Evolutionary conservation across 495 filamentous ascomycete species (phyloP).

Genomic region (Hypoxylon intermedium): DNA sequence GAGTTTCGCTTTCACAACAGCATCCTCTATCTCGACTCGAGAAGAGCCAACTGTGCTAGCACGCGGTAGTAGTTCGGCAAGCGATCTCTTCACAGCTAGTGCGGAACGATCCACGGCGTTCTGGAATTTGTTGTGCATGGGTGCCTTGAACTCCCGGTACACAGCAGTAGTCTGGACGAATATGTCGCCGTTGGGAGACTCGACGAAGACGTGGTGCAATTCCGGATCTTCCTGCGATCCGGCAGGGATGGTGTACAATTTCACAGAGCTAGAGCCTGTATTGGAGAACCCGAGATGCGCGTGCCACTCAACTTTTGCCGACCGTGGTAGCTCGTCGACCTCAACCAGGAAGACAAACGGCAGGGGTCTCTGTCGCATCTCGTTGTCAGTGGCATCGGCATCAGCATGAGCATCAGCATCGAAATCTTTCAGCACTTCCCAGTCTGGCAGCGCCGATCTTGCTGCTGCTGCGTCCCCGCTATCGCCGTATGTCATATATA

Average conservation of each 20-base stretch:
- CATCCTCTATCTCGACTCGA: background rate
- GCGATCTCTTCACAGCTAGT: slow-evolving; percentile 4
- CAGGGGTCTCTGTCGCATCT: slow-evolving; percentile 17
- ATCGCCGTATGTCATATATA: slow-evolving; percentile 43
- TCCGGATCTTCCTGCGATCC: background rate
- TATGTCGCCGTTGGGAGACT: slow-evolving; percentile 16
- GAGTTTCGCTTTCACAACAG: slow-evolving; percentile 24
- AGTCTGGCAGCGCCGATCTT: slow-evolving; percentile 43
- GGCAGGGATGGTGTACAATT: slow-evolving; percentile 6
- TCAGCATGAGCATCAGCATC: slow-evolving; percentile 25
- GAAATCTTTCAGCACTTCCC: slow-evolving; percentile 42
- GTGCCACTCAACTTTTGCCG: slow-evolving; percentile 77
- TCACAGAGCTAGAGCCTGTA: slow-evolving; percentile 26
- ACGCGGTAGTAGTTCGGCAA: background rate
- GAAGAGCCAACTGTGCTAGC: background rate
- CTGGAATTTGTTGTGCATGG: background rate
- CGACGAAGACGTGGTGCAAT: slow-evolving; percentile 33
- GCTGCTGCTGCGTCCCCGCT: slow-evolving; percentile 14
- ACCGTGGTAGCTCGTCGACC: slow-evolving; percentile 73
- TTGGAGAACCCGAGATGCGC: slow-evolving; percentile 46
- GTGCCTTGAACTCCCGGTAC: background rate
- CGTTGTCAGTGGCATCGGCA: slow-evolving; percentile 3
- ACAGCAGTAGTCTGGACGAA: slow-evolving; percentile 36
- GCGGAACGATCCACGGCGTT: background rate
- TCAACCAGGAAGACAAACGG: slow-evolving; percentile 77